Conservation (phyloP, 352 stramenopile genomes). For the Phytophthora lateralis region DNA sequence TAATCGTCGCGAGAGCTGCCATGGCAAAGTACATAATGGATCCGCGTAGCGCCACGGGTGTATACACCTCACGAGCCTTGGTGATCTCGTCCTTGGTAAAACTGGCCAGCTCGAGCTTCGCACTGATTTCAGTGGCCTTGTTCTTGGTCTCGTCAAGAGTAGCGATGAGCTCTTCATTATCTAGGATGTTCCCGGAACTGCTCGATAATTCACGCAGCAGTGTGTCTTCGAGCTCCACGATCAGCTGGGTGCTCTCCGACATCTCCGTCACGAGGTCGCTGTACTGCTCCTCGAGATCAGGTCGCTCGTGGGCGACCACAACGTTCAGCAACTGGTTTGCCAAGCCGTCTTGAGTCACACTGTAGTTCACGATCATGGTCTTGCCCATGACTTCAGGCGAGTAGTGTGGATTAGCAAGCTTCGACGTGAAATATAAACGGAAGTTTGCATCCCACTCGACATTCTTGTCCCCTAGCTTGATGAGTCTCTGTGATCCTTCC, state of each 20-base stretch:
- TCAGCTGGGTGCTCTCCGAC: constrained; percentile 92
- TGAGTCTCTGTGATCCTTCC: constrained; percentile 89
- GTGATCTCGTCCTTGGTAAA: constrained; percentile 96
- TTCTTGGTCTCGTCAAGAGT: constrained; percentile 96
- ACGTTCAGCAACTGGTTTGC: constrained; percentile 95
- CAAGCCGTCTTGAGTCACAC: constrained; percentile 92
- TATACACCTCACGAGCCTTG: constrained; percentile 90
- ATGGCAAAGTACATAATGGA: constrained; percentile 96
- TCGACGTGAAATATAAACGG: constrained; percentile 94
- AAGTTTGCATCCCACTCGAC: constrained; percentile 95
- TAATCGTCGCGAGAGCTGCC: constrained; percentile 91
- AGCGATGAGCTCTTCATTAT: constrained; percentile 95
- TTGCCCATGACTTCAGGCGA: constrained; percentile 96
- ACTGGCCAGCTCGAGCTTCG: constrained; percentile 91
- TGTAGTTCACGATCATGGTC: constrained; percentile 97
- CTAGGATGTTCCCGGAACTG: constrained; percentile 93
- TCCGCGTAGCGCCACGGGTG: constrained; percentile 90
- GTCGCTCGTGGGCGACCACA: constrained; percentile 92
- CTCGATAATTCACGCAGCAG: constrained; percentile 91
- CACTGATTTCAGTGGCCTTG: constrained; percentile 94
- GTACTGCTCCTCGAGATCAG: constrained; percentile 94
- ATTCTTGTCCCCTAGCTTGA: constrained; percentile 94
- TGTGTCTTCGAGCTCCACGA: constrained; percentile 93
- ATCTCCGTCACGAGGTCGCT: constrained; percentile 92
- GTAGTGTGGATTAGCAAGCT: constrained; percentile 95